These are phyloP conservation scores for Aspergillus luchuensis DNA, from an alignment of 2,329 filamentous ascomycete species.

Conservation along the genomic window DNA sequence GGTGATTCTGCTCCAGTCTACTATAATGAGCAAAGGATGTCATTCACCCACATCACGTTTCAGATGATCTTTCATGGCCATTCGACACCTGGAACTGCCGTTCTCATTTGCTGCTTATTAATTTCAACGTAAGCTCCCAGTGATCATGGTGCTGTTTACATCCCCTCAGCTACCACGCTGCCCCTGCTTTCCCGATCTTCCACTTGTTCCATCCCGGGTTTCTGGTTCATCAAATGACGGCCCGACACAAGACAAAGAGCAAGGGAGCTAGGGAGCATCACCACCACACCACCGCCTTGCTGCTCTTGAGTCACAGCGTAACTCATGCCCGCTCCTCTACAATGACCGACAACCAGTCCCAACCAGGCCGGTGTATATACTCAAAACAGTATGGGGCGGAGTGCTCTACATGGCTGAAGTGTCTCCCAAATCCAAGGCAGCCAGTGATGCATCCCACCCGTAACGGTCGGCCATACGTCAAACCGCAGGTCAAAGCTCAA, in stretches of 20 bases:
- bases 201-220: constrained; percentile 4
- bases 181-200: background rate
- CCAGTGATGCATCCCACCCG: constrained; percentile 9
- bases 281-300: constrained; percentile 5
- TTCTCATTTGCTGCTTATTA: background rate
- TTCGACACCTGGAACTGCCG: background rate
- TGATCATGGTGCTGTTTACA: background rate
- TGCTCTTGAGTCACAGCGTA: constrained; percentile 6
- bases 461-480: constrained; percentile 14
- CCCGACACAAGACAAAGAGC: constrained; percentile 14
- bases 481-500: constrained; percentile 19
- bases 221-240: constrained; percentile 5
- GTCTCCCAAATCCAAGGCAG: constrained; percentile 15
- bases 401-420: constrained; percentile 1
- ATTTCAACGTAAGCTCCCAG: background rate
- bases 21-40: background rate
- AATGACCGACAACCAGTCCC: background rate
- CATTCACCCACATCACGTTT: background rate
- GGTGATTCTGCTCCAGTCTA: background rate
- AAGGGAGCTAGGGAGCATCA: constrained; percentile 8
- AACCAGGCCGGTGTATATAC: constrained; percentile 1
- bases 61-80: constrained; percentile 3
- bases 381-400: constrained; percentile 2
- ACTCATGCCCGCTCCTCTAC: background rate
- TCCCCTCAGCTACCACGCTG: background rate